Conservation (phyloP, 2,329 filamentous ascomycete species). For the Atkinsonella texensis region DNA sequence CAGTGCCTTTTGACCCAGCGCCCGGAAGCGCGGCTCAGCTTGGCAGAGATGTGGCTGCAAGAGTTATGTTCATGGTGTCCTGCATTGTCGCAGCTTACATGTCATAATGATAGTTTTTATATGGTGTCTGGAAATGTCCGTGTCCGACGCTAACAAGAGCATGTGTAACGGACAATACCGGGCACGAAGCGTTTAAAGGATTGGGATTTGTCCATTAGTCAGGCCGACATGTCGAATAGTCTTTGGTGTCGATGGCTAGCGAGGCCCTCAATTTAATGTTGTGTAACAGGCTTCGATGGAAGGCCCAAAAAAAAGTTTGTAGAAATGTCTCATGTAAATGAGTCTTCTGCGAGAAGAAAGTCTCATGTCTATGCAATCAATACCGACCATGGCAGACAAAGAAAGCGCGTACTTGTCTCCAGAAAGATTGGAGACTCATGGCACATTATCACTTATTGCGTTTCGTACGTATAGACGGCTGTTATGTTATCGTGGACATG, state of each 20-base stretch:
- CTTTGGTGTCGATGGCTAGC: neutral
- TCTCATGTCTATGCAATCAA: too few species aligned
- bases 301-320: too few species aligned
- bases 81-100: neutral
- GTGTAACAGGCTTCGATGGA: neutral
- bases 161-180: neutral
- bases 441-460: too few species aligned
- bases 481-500: too few species aligned
- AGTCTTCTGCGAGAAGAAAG: too few species aligned
- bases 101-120: neutral
- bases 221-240: neutral
- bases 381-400: too few species aligned
- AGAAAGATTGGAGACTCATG: too few species aligned
- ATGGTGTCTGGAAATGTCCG: neutral
- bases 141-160: neutral
- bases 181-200: neutral
- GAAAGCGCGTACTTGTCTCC: too few species aligned
- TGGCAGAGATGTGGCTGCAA: neutral
- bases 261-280: neutral
- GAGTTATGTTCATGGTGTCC: neutral
- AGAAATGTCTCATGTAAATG: too few species aligned
- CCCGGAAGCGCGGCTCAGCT: neutral
- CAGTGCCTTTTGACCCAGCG: slow-evolving; percentile 8
- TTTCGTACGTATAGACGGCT: too few species aligned
- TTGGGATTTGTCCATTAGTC: neutral